phyloP scores from a whole-genome alignment of 192 early-diverging fungal genomes.

The Entomortierella parvispora region DNA sequence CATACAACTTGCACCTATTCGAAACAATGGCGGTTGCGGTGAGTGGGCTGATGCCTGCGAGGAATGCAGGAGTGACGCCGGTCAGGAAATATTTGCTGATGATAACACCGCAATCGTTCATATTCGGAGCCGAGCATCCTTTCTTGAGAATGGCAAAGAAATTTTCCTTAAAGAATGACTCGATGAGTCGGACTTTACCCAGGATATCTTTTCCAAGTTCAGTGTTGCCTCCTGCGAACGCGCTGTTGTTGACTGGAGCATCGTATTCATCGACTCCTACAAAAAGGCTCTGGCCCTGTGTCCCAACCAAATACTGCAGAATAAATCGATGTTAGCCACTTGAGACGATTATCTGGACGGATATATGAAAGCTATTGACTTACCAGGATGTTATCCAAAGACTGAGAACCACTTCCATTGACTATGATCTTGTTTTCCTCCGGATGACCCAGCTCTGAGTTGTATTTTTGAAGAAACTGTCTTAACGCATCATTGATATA shows the following conservation, averaged over 20 bases:
- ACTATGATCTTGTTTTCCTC: constrained; percentile 19
- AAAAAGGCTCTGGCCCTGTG: constrained; percentile 37
- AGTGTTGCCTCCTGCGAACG: constrained; percentile 26
- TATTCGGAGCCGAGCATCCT: constrained; percentile 26
- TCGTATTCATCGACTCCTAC: constrained; percentile 53
- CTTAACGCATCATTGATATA: constrained; percentile 19
- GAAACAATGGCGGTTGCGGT: constrained; percentile 44
- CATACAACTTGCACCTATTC: constrained; percentile 27
- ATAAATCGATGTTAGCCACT: constrained; percentile 28
- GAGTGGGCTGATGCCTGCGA: constrained; percentile 44
- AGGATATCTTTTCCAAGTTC: constrained; percentile 16
- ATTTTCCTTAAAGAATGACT: constrained; percentile 43
- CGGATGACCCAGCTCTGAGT: constrained; percentile 18
- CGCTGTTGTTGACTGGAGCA: constrained; percentile 43
- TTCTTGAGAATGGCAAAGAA: constrained; percentile 46
- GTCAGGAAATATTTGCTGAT: constrained; percentile 52
- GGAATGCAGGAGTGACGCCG: constrained; percentile 42
- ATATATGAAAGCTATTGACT: too few relatives aligned
- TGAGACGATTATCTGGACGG: neutral
- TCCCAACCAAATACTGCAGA: constrained; percentile 31
- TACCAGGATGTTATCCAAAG: constrained; percentile 16
- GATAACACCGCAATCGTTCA: constrained; percentile 24
- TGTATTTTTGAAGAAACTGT: constrained; percentile 18
- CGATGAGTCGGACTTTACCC: constrained; percentile 27
- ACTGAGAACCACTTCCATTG: constrained; percentile 10